phyloP scores from a whole-genome alignment of 306 rosid species.

The Castanea sativa region DNA sequence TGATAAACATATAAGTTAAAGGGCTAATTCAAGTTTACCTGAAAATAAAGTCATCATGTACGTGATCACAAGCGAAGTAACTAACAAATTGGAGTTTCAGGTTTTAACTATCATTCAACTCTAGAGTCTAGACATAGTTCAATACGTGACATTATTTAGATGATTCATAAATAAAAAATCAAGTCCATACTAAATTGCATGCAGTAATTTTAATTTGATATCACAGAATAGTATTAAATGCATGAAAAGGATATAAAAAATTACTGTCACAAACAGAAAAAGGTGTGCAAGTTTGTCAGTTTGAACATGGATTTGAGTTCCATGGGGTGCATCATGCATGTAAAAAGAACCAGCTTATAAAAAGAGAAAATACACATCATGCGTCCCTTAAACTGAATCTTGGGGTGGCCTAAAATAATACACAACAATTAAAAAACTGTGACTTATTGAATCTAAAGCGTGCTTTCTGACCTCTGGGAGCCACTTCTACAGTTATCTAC shows the following conservation, averaged over 20 bases:
- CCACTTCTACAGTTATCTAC: constrained; percentile 1
- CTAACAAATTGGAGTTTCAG: too few relatives aligned
- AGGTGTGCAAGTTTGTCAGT: neutral
- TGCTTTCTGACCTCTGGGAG: constrained; percentile 18
- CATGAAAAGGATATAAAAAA: neutral
- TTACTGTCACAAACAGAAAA: neutral
- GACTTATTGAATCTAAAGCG: constrained; percentile 24
- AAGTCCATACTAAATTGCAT: too few relatives aligned
- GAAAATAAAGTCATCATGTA: too few relatives aligned
- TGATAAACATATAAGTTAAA: too few relatives aligned
- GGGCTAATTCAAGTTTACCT: too few relatives aligned
- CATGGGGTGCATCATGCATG: neutral
- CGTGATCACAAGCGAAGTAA: too few relatives aligned
- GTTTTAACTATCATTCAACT: too few relatives aligned
- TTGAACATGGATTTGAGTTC: neutral
- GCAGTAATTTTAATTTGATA: too few relatives aligned
- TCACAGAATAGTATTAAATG: too few relatives aligned
- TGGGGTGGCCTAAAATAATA: constrained; percentile 22
- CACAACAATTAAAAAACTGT: constrained; percentile 25
- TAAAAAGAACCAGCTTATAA: neutral
- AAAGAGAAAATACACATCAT: neutral
- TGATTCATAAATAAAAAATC: too few relatives aligned
- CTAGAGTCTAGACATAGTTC: too few relatives aligned
- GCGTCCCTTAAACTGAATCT: constrained; percentile 36
- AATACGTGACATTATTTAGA: too few relatives aligned